A percentile compares a stretch with the other conserved stretches of the same genome.
Conservation (phyloP, 2,329 filamentous ascomycete genomes). For the Neurospora sp. region DNA sequence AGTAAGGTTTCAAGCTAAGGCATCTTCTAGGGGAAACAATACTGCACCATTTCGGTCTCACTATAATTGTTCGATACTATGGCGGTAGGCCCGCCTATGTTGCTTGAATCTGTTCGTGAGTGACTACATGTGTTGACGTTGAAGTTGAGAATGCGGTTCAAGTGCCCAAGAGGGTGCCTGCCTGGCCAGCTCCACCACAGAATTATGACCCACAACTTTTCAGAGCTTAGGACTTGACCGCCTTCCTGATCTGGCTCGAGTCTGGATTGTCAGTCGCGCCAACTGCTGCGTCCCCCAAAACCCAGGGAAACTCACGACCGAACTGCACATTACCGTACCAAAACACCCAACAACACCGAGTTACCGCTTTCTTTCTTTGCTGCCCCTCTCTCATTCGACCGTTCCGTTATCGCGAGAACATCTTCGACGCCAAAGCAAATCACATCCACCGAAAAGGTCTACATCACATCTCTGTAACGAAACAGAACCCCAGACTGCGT, state of each 20-base stretch:
- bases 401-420: background rate
- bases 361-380: background rate
- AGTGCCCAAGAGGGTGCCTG: background rate
- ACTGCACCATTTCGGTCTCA: no score
- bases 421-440: background rate
- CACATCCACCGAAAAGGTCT: background rate
- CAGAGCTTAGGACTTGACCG: slow-evolving; percentile 1
- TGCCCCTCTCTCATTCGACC: background rate
- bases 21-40: no score
- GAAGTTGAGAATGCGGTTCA: slow-evolving; percentile 1
- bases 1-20: no score
- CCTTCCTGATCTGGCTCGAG: slow-evolving; percentile 1
- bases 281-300: background rate
- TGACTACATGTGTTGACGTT: background rate
- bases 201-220: background rate
- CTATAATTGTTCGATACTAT: no score
- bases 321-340: background rate
- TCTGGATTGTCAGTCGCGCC: background rate
- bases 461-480: background rate
- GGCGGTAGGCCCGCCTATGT: no score
- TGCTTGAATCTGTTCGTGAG: no score
- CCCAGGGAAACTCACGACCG: background rate
- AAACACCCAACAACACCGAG: background rate
- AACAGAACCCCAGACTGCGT: background rate
- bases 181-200: background rate